phyloP scores from a whole-genome alignment of 495 filamentous ascomycete species.

The Zalerion maritima region DNA sequence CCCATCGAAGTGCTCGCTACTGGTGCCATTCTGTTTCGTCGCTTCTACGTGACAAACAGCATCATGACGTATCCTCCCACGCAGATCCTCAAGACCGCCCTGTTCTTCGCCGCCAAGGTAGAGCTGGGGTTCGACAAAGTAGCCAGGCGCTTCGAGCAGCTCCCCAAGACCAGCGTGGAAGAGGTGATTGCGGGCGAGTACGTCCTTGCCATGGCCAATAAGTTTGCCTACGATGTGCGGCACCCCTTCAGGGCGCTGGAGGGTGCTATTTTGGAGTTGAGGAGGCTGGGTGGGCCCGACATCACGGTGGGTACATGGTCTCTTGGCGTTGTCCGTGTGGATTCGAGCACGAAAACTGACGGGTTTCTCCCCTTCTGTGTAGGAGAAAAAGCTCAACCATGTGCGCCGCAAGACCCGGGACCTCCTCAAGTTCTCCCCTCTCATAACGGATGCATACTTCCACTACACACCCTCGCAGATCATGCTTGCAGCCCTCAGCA shows the following conservation, averaged over 20 bases:
- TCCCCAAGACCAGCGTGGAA: slow-evolving; percentile 53
- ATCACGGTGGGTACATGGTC: slow-evolving; percentile 3
- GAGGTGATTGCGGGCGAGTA: slow-evolving; percentile 82
- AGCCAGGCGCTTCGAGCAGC: slow-evolving; percentile 37
- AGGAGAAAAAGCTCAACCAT: slow-evolving; percentile 38
- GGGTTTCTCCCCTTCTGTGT: slow-evolving; percentile 8
- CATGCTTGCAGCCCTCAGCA: slow-evolving; percentile 62
- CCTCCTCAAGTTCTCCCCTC: slow-evolving; percentile 59
- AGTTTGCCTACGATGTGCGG: slow-evolving; percentile 83
- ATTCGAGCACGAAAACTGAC: slow-evolving; percentile 1
- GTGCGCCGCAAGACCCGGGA: slow-evolving; percentile 59
- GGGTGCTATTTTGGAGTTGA: slow-evolving; percentile 71
- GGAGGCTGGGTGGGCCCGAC: slow-evolving; percentile 30
- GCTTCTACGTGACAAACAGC: slow-evolving; percentile 90
- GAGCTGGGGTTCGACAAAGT: slow-evolving; percentile 64
- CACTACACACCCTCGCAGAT: slow-evolving; percentile 92
- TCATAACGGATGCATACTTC: slow-evolving; percentile 89
- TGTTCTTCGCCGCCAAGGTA: slow-evolving; percentile 86
- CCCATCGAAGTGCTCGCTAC: slow-evolving; percentile 78
- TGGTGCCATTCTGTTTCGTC: slow-evolving; percentile 76
- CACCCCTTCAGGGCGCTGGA: slow-evolving; percentile 83
- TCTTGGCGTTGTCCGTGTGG: background rate
- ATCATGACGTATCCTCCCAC: slow-evolving; percentile 89
- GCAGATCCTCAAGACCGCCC: slow-evolving; percentile 66
- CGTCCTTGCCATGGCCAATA: slow-evolving; percentile 77